A percentile compares a stretch with the other conserved stretches of the same genome.
phyloP scores from a whole-genome alignment of 345 rosid species.

The Brassica rapa region DNA sequence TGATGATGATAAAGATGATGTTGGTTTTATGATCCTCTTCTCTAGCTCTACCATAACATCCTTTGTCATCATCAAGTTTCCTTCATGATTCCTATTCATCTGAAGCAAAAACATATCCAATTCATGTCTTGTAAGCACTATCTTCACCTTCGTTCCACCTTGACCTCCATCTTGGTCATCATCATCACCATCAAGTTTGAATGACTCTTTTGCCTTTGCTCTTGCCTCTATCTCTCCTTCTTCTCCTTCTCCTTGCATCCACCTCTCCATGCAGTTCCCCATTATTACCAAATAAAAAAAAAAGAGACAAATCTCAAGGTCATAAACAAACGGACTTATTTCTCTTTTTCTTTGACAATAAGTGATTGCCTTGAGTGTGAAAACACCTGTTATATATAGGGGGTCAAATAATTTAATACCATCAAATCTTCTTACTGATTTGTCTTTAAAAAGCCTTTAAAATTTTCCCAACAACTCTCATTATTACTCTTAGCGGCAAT shows the following conservation, averaged over 20 bases:
- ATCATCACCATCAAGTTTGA: constrained; percentile 18
- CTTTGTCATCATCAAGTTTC: constrained; percentile 36
- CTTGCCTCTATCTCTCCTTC: constrained; percentile 5
- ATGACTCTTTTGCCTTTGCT: constrained; percentile 13
- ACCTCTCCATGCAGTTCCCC: constrained; percentile 39
- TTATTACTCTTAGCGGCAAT: constrained; percentile 24
- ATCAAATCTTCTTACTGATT: constrained; percentile 13
- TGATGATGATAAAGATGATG: constrained; percentile 20
- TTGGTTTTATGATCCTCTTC: constrained; percentile 31
- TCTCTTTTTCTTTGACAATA: constrained; percentile 14
- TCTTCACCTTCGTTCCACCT: constrained; percentile 64
- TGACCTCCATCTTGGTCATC: constrained; percentile 17
- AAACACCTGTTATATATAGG: not conserved
- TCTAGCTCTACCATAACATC: constrained; percentile 46
- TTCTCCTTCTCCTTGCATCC: constrained; percentile 26
- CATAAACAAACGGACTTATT: not conserved
- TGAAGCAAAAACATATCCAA: constrained; percentile 60
- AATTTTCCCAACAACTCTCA: constrained; percentile 39
- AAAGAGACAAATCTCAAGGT: constrained; percentile 16
- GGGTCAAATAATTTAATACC: not conserved
- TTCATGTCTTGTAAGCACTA: constrained; percentile 75
- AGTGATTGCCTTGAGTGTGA: constrained; percentile 7
- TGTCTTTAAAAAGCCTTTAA: constrained; percentile 16
- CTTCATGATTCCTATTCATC: constrained; percentile 28
- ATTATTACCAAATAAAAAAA: constrained; percentile 1